Percentiles rank a stretch among this genome's conserved stretches.
These are phyloP conservation scores for Carex littledalei DNA, from an alignment of 176 grass and related monocot species.

Conservation along the genomic window DNA sequence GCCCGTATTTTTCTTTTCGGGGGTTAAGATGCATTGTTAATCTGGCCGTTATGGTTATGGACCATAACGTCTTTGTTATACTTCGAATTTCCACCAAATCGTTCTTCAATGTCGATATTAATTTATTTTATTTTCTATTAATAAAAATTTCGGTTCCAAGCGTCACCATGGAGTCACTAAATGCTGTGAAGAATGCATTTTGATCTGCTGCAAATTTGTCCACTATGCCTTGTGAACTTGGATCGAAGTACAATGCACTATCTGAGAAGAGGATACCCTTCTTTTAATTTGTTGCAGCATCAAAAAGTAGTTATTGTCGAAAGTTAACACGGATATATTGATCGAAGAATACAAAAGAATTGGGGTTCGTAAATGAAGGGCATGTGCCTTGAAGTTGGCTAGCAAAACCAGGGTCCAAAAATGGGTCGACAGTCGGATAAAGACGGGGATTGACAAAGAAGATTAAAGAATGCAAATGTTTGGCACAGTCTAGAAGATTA, in stretches of 20 bases:
- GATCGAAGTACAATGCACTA: constrained; percentile 36
- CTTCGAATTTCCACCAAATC: no score
- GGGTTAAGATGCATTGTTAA: no score
- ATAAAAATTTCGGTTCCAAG: no score
- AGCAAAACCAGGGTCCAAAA: constrained; percentile 33
- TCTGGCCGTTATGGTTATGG: no score
- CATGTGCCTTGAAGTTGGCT: constrained; percentile 45
- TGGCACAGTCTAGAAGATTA: no score
- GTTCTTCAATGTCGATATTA: no score
- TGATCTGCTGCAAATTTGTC: constrained; percentile 32
- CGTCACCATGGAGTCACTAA: constrained; percentile 51
- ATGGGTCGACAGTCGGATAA: constrained; percentile 33
- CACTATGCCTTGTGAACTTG: constrained; percentile 22
- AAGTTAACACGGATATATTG: constrained; percentile 44
- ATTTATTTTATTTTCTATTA: no score
- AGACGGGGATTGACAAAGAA: constrained; percentile 25
- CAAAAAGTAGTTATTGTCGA: constrained; percentile 67
- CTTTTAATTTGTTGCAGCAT: constrained; percentile 41
- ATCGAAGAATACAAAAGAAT: constrained; percentile 53
- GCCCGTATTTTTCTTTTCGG: no score
- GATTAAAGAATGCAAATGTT: no score
- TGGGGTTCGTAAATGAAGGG: constrained; percentile 26
- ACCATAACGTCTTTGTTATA: no score
- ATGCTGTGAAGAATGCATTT: constrained; percentile 50
- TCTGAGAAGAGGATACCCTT: constrained; percentile 51